Evolutionary conservation across 1,139 yeast genomes (phyloP), one percentile per base, ranked within the genome.

Genomic region (Geotrichum phurueaensis): DNA sequence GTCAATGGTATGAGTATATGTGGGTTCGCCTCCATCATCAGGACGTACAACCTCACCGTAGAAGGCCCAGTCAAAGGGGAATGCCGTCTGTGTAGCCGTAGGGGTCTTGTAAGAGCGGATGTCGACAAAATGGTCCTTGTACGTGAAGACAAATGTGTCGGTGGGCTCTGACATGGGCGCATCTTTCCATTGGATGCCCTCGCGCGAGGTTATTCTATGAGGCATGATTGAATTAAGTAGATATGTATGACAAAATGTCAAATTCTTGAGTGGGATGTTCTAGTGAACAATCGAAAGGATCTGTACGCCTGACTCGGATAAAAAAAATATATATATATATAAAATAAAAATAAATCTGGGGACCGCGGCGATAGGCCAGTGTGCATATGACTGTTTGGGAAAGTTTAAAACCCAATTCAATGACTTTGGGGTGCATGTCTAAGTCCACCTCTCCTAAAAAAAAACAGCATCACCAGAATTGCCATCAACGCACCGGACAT

Each of bases 141-240:
- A 76, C 1, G 80, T 76, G n/a, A 82, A 65, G 3, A 83, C 87
- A 67, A 83, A 67, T 0, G 88, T 84, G 59, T 73, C 71, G 13
- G 88, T 80, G 53, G 72, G 71, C 64, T 84, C 88, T 4, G 67
- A 67, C 1, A 81, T 73, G 3, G 66, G 71, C 2, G 70, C 73
- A 0, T 82, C 80, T 23, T 76, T 78, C 86, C 87, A 83, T 71
- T 81, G 83, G 43, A 83, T 76, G 2, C 82, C 78, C 13, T 81
- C 70, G 67, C 85, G 71, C 6, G 79, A 76, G 1, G 83, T 78
- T 29, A 81, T 53, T 29, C 70, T 65, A 65, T 66, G 43, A 62
- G 54, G 2, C 53, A 66, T 56, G 51, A 53, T 47, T 39, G 20
- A 39, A 12, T 22, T 7, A n/a, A 9, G 33, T 36, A 36, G 15